Evolutionary conservation across 2,329 filamentous ascomycete species (phyloP), one percentile per base, ranked within the genome.

Genomic region (Diaporthe sp.): DNA sequence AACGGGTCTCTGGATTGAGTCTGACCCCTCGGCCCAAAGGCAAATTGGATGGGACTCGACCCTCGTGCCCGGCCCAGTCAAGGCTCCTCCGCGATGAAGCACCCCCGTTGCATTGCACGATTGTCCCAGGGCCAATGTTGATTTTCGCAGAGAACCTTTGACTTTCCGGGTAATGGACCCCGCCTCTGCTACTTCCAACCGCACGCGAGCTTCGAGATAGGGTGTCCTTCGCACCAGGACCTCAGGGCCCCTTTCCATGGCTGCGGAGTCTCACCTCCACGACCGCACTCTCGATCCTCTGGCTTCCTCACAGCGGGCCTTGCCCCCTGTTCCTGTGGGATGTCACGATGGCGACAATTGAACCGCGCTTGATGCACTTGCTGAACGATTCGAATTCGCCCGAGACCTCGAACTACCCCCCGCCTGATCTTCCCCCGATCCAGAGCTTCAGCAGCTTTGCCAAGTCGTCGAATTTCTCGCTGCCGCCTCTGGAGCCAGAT

Each of bases 281-380:
- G 78, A 77, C 80, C 80, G 81, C 65, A 55, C 37, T 70, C 65
- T 70, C 49, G 49, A 55, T 70, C 65, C 65, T 55, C 65, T 55
- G 65, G 65, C 49, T 70, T 70, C 65, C 65, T 70, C 49, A 17
- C 65, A 70, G 65, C 49, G 65, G 65, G 65, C 65, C 49, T 70
- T 42, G 65, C 65, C 65, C 65, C 65, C 65, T 70, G 46, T 70
- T 70, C 34, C 65, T 12, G 65, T 70, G 65, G 65, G 65, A 70
- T 70, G 65, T 78, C 87, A 90, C 83, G 84, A 91, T 91, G 90
- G 90, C 90, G 79, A 92, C 90, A 81, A 92, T 92, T 84, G 91
- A 93, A 87, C 91, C 91, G 81, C 90, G 91, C 81, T 86, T 93
- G 79, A 93, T 92, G 81, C 90, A 92, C 82, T 84, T 92, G 78